Evolutionary conservation across 2,329 filamentous ascomycete genomes (phyloP), one percentile per base, ranked within the genome.

Genomic region (Gremmenia infestans): DNA sequence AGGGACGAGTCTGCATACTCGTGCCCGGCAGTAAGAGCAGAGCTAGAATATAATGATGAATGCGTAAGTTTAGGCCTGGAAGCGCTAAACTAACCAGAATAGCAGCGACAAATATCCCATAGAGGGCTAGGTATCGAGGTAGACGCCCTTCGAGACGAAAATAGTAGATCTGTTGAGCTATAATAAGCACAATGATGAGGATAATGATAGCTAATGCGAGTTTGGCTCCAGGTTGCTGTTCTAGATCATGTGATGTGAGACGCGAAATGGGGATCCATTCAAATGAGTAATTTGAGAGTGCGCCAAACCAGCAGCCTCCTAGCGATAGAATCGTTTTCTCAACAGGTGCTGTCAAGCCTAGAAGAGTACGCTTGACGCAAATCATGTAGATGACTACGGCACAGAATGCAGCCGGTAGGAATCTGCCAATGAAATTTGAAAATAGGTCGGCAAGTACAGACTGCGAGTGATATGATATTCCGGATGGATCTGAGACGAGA

Each of bases 241-340:
- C 75, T 42, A 99, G 82, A 68, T 99, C 94, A 69, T 95, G 91
- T 0, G 87, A 85, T 7, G 89, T 97, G n/a, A 99, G 79, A 3
- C 94, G 86, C 71, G 91, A 85, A 62, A 99, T 94, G 0, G 94
- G 94, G 59, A 99, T 97, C 73, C 89, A 88, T 65, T 91, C 88
- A 67, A 97, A 90, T 0, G 94, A 97, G 73, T 97, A 95, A 73
- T 97, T 97, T 67, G 93, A 93, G 63, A 97, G 74, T 1, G 90
- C 87, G n/a, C 92, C 94, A 39, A 97, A 83, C 87, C 94, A 97
- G 68, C 88, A 91, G 6, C 85, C 87, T 1, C 92, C 92, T 1
- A 97, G 78, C 87, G 91, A 97, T 28, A 97, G 78, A 2, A 97
- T 72, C 0, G 91, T 89, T 77, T 96, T 97, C 68, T 96, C 92